Evolutionary conservation across 2,329 filamentous ascomycete species (phyloP).

Genomic region (Penicillium sp.): DNA sequence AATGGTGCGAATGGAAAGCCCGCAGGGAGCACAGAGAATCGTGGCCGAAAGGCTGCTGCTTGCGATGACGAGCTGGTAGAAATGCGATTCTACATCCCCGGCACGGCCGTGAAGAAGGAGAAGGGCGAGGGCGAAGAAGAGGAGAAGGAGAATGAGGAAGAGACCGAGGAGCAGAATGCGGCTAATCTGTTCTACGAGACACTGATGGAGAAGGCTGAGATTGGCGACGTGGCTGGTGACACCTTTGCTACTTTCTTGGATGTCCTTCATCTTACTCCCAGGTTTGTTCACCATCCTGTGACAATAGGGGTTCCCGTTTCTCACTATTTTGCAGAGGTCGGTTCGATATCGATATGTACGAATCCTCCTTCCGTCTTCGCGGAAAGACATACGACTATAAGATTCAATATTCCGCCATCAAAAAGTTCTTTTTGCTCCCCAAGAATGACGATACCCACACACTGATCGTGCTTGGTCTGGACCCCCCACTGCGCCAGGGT

Average conservation of each 20-base stretch:
- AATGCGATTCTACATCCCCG: slow-evolving; percentile 98
- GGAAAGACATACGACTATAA: slow-evolving; percentile 99
- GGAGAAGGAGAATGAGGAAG: slow-evolving; percentile 74
- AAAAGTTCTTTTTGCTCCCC: slow-evolving; percentile 97
- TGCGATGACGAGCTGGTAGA: slow-evolving; percentile 93
- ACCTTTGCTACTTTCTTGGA: slow-evolving; percentile 97
- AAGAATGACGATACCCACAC: slow-evolving; percentile 98
- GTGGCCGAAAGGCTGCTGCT: slow-evolving; percentile 87
- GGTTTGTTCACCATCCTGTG: slow-evolving; percentile 54
- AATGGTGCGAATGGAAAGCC: slow-evolving; percentile 74
- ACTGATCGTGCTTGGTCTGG: slow-evolving; percentile 90
- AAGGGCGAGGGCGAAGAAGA: slow-evolving; percentile 73
- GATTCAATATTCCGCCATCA: slow-evolving; percentile 96
- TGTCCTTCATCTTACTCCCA: slow-evolving; percentile 93
- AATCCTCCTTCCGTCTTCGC: slow-evolving; percentile 91
- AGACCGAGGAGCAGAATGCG: slow-evolving; percentile 85
- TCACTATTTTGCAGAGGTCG: slow-evolving; percentile 70
- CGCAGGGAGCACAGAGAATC: slow-evolving; percentile 70
- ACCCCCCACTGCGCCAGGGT: slow-evolving; percentile 92
- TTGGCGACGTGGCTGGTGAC: slow-evolving; percentile 97
- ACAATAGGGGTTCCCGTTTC: not conserved
- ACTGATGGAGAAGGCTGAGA: slow-evolving; percentile 97
- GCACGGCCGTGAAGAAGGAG: slow-evolving; percentile 74
- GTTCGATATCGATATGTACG: slow-evolving; percentile 99
- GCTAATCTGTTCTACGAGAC: slow-evolving; percentile 98